Evolutionary conservation across 2,329 filamentous ascomycete genomes (phyloP).

Genomic region (Didymella lethalis): DNA sequence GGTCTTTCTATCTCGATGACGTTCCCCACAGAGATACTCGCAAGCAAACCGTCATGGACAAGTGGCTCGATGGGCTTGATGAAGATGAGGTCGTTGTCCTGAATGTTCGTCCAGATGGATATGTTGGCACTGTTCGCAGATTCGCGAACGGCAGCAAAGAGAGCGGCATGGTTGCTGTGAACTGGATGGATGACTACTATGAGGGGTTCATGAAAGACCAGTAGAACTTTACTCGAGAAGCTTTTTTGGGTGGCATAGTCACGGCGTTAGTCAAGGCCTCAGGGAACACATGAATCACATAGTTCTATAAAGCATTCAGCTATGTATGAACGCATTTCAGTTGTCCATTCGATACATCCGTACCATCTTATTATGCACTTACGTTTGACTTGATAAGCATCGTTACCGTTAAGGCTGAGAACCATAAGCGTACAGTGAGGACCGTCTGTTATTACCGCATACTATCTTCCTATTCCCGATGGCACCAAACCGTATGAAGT

Average conservation of each 20-base stretch:
- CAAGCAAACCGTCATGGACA: constrained; percentile 64
- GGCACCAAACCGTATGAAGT: background rate
- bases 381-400: background rate
- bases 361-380: background rate
- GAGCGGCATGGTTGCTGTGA: constrained; percentile 46
- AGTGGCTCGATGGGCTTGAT: constrained; percentile 70
- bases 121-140: constrained; percentile 69
- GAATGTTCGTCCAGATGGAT: constrained; percentile 76
- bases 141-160: constrained; percentile 47
- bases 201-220: constrained; percentile 53
- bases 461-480: background rate
- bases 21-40: constrained; percentile 64
- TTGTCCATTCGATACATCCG: background rate
- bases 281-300: background rate
- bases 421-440: background rate
- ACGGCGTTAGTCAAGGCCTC: constrained; percentile 5
- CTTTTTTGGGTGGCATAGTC: constrained; percentile 1
- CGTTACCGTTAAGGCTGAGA: background rate
- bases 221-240: constrained; percentile 5
- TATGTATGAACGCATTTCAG: background rate
- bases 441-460: background rate
- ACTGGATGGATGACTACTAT: constrained; percentile 63
- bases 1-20: constrained; percentile 77
- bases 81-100: constrained; percentile 68
- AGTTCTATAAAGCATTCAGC: background rate